phyloP scores from a whole-genome alignment of 148 eudicot species.

The Silene latifolia region DNA sequence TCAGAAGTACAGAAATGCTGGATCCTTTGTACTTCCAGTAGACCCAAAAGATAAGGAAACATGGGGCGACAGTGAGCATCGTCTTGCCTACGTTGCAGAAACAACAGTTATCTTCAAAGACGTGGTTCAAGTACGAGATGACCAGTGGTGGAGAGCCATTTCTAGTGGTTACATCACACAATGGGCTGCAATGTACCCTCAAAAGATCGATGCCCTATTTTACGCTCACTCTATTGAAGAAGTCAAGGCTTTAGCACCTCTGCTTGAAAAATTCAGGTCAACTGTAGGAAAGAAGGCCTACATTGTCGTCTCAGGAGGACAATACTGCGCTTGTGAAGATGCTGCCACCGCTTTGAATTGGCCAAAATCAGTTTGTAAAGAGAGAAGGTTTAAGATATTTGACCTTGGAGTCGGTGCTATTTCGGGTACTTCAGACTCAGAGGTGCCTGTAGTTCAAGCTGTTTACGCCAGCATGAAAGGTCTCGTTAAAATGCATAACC shows the following conservation, averaged over 20 bases:
- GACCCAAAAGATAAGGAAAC: conserved; percentile 91
- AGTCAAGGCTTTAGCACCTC: conserved; percentile 72
- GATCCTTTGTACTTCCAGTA: conserved; percentile 86
- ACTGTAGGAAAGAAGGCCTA: conserved; percentile 88
- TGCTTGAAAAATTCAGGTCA: conserved; percentile 67
- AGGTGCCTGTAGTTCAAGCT: conserved; percentile 74
- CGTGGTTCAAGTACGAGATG: conserved; percentile 79
- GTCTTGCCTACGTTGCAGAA: conserved; percentile 91
- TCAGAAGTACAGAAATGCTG: conserved; percentile 87
- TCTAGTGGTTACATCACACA: conserved; percentile 85
- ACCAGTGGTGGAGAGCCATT: conserved; percentile 96
- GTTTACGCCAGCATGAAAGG: conserved; percentile 91
- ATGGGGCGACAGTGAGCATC: conserved; percentile 98
- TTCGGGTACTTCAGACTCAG: conserved; percentile 59
- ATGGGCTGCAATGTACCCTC: conserved; percentile 97
- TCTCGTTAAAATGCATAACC: conserved; percentile 71
- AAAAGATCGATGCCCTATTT: conserved; percentile 83
- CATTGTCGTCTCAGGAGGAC: conserved; percentile 74
- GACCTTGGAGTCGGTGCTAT: conserved; percentile 71
- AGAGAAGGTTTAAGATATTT: conserved; percentile 85
- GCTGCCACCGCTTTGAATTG: conserved; percentile 65
- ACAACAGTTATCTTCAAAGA: conserved; percentile 95
- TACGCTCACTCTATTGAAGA: conserved; percentile 83
- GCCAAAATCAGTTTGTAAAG: conserved; percentile 73
- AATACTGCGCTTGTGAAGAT: conserved; percentile 71